phyloP scores from a whole-genome alignment of 2,329 filamentous ascomycete species.

The Gliomastix tumulicola region DNA sequence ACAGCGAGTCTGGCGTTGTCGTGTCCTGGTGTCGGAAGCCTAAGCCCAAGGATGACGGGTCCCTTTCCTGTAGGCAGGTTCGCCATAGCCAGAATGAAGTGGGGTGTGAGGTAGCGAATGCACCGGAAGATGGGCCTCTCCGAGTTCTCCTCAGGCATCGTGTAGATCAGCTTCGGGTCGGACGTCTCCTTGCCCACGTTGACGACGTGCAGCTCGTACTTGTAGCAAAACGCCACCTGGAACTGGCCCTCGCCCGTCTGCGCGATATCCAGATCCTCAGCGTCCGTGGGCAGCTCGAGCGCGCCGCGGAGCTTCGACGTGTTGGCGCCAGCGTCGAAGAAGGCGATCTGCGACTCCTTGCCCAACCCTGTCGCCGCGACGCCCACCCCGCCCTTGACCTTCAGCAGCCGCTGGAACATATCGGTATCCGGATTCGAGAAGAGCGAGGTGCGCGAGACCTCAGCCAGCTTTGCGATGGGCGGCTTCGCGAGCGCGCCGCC shows the following conservation, averaged over 20 bases:
- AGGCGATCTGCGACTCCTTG: conserved; percentile 67
- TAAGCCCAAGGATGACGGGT: conserved; percentile 48
- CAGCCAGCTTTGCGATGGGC: conserved; percentile 33
- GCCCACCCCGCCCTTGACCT: conserved; percentile 60
- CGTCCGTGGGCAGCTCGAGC: conserved; percentile 47
- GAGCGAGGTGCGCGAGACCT: conserved; percentile 44
- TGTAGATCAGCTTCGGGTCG: conserved; percentile 49
- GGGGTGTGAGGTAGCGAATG: conserved; percentile 51
- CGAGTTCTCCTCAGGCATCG: conserved; percentile 40
- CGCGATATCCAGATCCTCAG: conserved; percentile 62
- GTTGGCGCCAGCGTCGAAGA: conserved; percentile 58
- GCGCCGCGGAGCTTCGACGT: conserved; percentile 38
- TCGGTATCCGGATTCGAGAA: conserved; percentile 43
- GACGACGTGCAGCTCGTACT: conserved; percentile 65
- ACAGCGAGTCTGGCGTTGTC: conserved; percentile 41
- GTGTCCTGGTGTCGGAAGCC: conserved; percentile 34
- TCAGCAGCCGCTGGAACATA: conserved; percentile 52
- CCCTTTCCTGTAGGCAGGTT: conserved; percentile 55
- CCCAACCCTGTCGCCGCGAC: conserved; percentile 74
- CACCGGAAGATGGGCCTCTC: conserved; percentile 46
- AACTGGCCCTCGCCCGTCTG: conserved; percentile 57
- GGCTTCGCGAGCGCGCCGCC: conserved; percentile 13
- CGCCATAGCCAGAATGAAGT: conserved; percentile 49
- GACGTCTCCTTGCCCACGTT: conserved; percentile 42
- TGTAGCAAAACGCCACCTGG: conserved; percentile 71